Base-by-base conservation (phyloP, 2,329 filamentous ascomycete species). In the Colletotrichum siamense region DNA sequence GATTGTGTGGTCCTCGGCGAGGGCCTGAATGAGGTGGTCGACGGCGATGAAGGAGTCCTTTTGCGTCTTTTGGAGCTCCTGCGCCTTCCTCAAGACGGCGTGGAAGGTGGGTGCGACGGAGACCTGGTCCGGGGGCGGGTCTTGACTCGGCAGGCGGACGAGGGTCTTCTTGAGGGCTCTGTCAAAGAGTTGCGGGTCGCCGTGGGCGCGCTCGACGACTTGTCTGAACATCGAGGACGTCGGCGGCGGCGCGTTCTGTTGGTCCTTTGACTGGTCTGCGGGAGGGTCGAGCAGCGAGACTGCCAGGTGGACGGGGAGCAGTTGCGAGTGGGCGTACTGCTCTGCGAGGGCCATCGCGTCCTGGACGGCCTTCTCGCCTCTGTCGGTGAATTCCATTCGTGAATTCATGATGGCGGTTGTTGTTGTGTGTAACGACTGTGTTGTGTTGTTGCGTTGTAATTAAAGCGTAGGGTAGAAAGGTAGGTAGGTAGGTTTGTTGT, bases 31-130 rank as follows among this genome's bases (percentile, higher is more conserved):
- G 68, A 99, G 90, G 84, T 99, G 97, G 85, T 99, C 97, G 76
- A 99, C 93, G 55, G 96, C 97, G 79, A 99, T 95, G 85, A 93
- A 99, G 79, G 93, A 95, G 84, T 99, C 97, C 82, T 98, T 99
- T 82, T 99, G 97, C n/a, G 96, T 96, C 87, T 98, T 98, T 81
- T 98, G 96, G 71, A 99, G 86, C 36, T 99, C 96, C 84, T 95
- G 93, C 3, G 97, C 96, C 79, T 95, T 92, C 80, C 96, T 92
- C 68, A 99, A 89, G 73, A 98, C 91, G 80, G 94, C 95, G 78
- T 94, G 92, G 86, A 99, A 96, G 10, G 92, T 89, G 1, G 96
- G 95, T 13, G 96, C 93, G 81, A 98, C 92, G 71, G 95, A 93
- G 73, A 98, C 93, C 80, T 94, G 92, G 83, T 99, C 96, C 77